Conservation (phyloP, 179 eudicot species). For the Silene vulgaris region DNA sequence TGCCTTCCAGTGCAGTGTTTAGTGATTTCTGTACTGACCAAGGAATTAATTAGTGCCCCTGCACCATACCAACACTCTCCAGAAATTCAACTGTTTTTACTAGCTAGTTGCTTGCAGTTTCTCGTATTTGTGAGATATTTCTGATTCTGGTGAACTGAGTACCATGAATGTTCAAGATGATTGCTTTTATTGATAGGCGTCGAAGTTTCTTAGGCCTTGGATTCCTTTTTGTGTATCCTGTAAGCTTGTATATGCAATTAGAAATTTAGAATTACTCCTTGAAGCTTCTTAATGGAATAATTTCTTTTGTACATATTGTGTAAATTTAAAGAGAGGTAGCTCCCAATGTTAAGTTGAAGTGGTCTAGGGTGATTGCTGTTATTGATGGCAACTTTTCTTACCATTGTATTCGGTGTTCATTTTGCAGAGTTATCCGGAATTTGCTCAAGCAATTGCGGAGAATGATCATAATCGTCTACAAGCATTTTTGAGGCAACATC, state of each 20-base stretch:
- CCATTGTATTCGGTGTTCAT: slow-evolving; percentile 7
- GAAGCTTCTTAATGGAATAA: not conserved
- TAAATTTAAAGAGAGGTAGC: not conserved
- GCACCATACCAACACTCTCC: not conserved
- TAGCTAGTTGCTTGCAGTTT: not conserved
- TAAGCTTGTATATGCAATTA: not conserved
- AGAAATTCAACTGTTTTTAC: not conserved
- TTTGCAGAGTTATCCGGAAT: slow-evolving; percentile 74
- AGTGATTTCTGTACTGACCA: too few relatives aligned
- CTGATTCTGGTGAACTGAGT: not conserved
- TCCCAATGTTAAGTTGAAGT: not conserved
- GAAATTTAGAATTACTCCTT: not conserved
- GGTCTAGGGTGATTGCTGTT: not conserved
- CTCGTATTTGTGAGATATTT: too few relatives aligned
- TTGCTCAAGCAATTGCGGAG: slow-evolving; percentile 72
- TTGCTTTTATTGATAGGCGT: slow-evolving; percentile 3
- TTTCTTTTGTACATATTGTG: not conserved
- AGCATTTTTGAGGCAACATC: slow-evolving; percentile 54
- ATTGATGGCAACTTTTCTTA: not conserved
- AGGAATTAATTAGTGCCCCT: not conserved
- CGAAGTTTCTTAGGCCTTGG: not conserved
- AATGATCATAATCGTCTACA: slow-evolving; percentile 63
- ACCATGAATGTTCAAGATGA: not conserved
- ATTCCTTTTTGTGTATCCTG: not conserved
- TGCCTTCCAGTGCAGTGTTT: not conserved